Evolutionary conservation across 129 eudicot genomes (phyloP).

Genomic region (Tagetes patula): DNA sequence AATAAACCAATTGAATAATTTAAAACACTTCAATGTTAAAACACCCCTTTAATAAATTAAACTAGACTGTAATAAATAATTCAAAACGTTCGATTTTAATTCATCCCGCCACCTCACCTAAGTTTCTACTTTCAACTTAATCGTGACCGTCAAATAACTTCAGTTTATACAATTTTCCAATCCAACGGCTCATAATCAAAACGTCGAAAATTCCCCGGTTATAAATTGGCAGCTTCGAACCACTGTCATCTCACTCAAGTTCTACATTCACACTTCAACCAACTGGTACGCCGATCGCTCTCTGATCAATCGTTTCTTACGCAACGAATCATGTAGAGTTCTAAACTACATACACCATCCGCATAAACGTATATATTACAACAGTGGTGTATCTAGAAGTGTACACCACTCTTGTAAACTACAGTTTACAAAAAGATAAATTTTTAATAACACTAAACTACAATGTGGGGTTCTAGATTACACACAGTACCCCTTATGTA

Average conservation of each 20-base stretch:
- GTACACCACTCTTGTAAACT: too few relatives aligned
- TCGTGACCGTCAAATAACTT: constrained; percentile 1
- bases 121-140: constrained; percentile 5
- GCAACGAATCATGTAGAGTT: neutral
- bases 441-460: too few relatives aligned
- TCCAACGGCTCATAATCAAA: constrained; percentile 19
- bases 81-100: neutral
- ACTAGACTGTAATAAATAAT: too few relatives aligned
- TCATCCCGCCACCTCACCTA: neutral
- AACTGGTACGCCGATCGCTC: neutral
- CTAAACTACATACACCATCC: too few relatives aligned
- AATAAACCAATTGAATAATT: too few relatives aligned
- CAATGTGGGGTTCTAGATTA: too few relatives aligned
- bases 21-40: too few relatives aligned
- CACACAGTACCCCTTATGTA: too few relatives aligned
- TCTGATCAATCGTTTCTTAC: neutral
- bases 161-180: neutral
- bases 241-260: constrained; percentile 15
- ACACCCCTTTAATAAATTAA: too few relatives aligned
- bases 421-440: too few relatives aligned
- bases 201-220: neutral
- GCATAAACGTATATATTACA: too few relatives aligned
- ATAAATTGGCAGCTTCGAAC: constrained; percentile 14
- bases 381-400: too few relatives aligned
- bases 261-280: neutral